phyloP scores from a whole-genome alignment of 1,284 basidiomycete genomes.

The Sparassis latifolia region DNA sequence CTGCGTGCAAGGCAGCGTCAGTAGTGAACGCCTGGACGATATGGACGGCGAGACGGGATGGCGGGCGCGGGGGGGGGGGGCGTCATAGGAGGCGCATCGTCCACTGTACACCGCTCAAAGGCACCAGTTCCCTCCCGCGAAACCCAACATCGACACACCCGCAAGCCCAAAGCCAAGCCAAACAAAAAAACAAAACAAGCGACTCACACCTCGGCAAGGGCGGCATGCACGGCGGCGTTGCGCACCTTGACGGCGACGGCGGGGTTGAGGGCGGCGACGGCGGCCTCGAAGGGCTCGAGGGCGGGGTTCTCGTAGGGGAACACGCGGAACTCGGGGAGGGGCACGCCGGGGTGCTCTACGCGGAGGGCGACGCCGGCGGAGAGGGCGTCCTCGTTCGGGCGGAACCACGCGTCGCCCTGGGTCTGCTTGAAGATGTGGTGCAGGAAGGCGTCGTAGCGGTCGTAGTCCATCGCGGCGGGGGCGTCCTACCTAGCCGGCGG shows the following conservation, averaged over 20 bases:
- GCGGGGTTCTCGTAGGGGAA: conserved; percentile 68
- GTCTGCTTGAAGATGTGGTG: conserved; percentile 54
- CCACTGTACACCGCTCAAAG: neutral
- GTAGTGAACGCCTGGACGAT: neutral
- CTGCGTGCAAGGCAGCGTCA: conserved; percentile 22
- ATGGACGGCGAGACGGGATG: neutral
- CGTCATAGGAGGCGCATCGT: conserved; percentile 1
- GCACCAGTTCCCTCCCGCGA: neutral
- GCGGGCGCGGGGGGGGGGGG: neutral
- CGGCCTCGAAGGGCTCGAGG: conserved; percentile 66
- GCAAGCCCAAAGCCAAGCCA: neutral
- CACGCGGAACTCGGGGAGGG: conserved; percentile 48
- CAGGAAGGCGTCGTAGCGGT: conserved; percentile 44
- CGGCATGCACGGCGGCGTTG: conserved; percentile 73
- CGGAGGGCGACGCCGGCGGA: conserved; percentile 61
- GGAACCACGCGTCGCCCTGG: conserved; percentile 54
- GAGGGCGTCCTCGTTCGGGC: conserved; percentile 43
- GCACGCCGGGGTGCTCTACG: conserved; percentile 44
- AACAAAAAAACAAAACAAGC: conserved; percentile 3
- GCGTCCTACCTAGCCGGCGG: neutral
- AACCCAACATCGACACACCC: neutral
- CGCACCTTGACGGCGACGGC: conserved; percentile 78
- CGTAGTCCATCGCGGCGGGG: conserved; percentile 32
- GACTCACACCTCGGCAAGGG: conserved; percentile 64
- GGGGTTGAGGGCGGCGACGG: conserved; percentile 69